A percentile compares a stretch with the other conserved stretches of the same genome.
Conservation (phyloP, 2,329 filamentous ascomycete species). For the Colletotrichum simmondsii region DNA sequence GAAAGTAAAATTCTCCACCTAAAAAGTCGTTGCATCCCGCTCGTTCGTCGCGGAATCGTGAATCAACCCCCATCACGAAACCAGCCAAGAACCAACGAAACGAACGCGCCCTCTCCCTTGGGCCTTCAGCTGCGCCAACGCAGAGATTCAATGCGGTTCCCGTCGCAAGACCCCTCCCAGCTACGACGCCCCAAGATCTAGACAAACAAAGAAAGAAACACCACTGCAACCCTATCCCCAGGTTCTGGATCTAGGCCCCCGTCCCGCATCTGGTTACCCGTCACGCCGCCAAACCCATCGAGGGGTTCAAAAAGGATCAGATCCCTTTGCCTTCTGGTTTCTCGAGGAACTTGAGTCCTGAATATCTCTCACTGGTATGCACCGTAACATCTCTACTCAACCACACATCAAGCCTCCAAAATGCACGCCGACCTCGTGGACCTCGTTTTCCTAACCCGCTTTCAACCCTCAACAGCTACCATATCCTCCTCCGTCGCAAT, state of each 20-base stretch:
- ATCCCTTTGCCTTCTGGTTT: background rate
- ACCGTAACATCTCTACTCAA: background rate
- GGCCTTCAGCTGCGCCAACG: background rate
- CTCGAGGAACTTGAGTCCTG: background rate
- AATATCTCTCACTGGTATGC: background rate
- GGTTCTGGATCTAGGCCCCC: background rate
- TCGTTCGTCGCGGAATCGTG: background rate
- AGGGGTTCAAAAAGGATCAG: background rate
- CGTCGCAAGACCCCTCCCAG: slow-evolving; percentile 1
- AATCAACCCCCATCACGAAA: slow-evolving; percentile 1
- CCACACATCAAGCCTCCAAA: background rate
- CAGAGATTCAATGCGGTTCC: slow-evolving; percentile 8
- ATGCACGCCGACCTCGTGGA: slow-evolving; percentile 34
- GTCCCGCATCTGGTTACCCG: background rate
- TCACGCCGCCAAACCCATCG: background rate
- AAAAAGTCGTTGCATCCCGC: slow-evolving; percentile 23
- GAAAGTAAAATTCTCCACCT: background rate
- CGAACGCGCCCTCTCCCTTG: background rate
- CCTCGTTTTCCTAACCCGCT: slow-evolving; percentile 30
- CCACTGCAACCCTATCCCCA: slow-evolving; percentile 1
- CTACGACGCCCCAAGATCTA: background rate
- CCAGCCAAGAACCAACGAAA: slow-evolving; percentile 5
- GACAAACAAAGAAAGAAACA: slow-evolving; percentile 5
- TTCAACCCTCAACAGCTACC: background rate
- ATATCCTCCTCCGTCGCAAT: background rate